These are phyloP conservation scores for Malbranchea cinnamomea DNA, from an alignment of 2,329 filamentous ascomycete species.

Conservation along the genomic window DNA sequence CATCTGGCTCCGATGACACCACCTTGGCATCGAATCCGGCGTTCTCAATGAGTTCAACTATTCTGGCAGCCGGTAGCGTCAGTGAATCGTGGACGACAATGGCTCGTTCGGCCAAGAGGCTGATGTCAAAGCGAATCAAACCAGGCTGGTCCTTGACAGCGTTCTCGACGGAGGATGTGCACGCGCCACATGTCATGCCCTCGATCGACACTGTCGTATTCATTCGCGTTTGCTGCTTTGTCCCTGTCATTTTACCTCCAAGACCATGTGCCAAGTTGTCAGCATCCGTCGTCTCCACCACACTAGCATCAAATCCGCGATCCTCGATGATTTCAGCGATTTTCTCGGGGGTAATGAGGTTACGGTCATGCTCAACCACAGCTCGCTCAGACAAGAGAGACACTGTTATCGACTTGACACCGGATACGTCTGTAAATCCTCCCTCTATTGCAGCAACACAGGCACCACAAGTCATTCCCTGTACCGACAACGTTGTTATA, in stretches of 20 bases:
- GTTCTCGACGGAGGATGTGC: constrained; percentile 77
- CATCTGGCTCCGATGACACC: constrained; percentile 57
- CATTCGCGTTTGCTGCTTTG: constrained; percentile 28
- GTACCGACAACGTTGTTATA: constrained; percentile 61
- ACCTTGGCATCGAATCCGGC: constrained; percentile 74
- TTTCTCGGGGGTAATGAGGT: constrained; percentile 32
- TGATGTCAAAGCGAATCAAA: constrained; percentile 82
- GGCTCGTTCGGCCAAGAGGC: constrained; percentile 78
- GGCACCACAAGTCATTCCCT: constrained; percentile 84
- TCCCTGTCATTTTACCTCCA: constrained; percentile 15
- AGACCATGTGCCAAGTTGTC: constrained; percentile 18
- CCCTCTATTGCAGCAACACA: constrained; percentile 77
- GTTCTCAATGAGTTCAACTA: constrained; percentile 74
- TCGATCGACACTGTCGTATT: constrained; percentile 80
- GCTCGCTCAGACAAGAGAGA: constrained; percentile 72
- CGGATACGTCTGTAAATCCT: constrained; percentile 59
- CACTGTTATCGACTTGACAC: constrained; percentile 63
- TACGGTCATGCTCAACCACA: constrained; percentile 66
- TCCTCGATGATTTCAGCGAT: constrained; percentile 37
- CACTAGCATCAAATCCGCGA: constrained; percentile 33
- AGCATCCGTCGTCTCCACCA: constrained; percentile 41
- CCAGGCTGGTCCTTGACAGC: constrained; percentile 67
- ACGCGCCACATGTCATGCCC: constrained; percentile 96
- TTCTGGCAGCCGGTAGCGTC: constrained; percentile 56
- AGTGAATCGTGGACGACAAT: constrained; percentile 69